Base-by-base conservation (phyloP, 805 yeast genomes). In the Tetrapisispora nanseiensis region DNA sequence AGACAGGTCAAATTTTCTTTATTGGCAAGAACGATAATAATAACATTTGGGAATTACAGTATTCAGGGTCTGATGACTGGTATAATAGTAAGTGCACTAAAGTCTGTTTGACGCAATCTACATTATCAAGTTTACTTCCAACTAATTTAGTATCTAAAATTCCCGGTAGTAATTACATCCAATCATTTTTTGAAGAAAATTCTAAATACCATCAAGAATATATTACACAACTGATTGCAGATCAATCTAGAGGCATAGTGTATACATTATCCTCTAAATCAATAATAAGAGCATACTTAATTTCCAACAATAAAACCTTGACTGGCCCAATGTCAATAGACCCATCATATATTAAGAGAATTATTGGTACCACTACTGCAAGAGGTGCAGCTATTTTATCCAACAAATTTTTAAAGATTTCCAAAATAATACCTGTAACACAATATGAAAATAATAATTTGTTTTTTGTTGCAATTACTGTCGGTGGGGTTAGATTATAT, bases 1-100 rank as follows among this genome's bases (percentile, higher is more conserved):
- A 66, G 34, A 79, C 92, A 1, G 82, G 86, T 37, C 87, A 90
- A 43, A 76, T 92, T 5, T 86, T 85, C 57, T 86, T 94, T 60
- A 72, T 84, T 15, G 94, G 95, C n/a, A 73, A 72, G 32, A 77
- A 80, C 18, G 86, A 84, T 50, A 90, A 87, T 1, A 65, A 70
- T 29, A 78, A 89, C 51, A 70, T 92, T 33, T 92, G 96, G 95
- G 90, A 86, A 56, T 67, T 92, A 42, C 80, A 77, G 45, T 92
- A 92, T 58, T 74, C 89, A 6, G 82, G 80, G 49, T 74, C 82
- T 21, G 92, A 86, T 37, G 81, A 85, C 42, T 90, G 95, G 85
- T 86, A 86, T 58, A 77, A 80, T 48, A 81, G 84, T 55, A 83
- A 80, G 52, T 84, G 95, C 56, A 78, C 77, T 51, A 87, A 87